phyloP scores from a whole-genome alignment of 1,284 basidiomycete species.

The Boletus semigastroideus region DNA sequence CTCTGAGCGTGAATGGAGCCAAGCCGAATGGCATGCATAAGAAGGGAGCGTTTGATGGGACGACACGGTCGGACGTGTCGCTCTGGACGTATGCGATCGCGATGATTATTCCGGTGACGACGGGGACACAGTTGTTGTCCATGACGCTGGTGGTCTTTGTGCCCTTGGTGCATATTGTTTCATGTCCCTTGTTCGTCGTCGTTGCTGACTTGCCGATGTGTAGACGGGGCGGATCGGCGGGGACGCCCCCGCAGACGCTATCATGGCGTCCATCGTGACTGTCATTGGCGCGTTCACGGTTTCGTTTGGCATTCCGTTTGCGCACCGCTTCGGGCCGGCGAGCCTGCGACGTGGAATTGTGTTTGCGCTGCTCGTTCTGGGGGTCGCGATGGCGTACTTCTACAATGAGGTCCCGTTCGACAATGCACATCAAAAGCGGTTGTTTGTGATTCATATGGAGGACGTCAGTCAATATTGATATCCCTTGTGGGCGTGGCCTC shows the following conservation, averaged over 20 bases:
- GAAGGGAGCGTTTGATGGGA: not conserved
- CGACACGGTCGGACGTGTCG: conserved; percentile 39
- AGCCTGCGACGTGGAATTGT: conserved; percentile 50
- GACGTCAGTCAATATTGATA: conserved; percentile 72
- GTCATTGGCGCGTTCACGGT: conserved; percentile 60
- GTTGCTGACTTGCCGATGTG: not conserved
- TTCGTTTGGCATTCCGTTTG: conserved; percentile 72
- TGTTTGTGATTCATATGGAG: conserved; percentile 86
- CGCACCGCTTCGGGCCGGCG: conserved; percentile 66
- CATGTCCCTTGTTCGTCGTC: not conserved
- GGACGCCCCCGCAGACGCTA: conserved; percentile 83
- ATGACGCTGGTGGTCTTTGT: conserved; percentile 88
- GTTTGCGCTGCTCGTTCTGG: conserved; percentile 46
- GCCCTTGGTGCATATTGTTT: conserved; percentile 79
- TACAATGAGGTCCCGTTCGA: conserved; percentile 73
- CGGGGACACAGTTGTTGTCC: conserved; percentile 70
- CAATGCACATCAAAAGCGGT: conserved; percentile 81
- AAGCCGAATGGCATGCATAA: conserved; percentile 4
- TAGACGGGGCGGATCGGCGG: conserved; percentile 76
- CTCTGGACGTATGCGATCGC: conserved; percentile 69
- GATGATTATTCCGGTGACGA: conserved; percentile 58
- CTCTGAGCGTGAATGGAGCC: not conserved
- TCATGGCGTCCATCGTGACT: conserved; percentile 79
- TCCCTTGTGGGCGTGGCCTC: no score
- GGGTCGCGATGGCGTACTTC: conserved; percentile 61